Conservation (phyloP, 208 protist genomes). For the Jaenimonas drosophilae region DNA sequence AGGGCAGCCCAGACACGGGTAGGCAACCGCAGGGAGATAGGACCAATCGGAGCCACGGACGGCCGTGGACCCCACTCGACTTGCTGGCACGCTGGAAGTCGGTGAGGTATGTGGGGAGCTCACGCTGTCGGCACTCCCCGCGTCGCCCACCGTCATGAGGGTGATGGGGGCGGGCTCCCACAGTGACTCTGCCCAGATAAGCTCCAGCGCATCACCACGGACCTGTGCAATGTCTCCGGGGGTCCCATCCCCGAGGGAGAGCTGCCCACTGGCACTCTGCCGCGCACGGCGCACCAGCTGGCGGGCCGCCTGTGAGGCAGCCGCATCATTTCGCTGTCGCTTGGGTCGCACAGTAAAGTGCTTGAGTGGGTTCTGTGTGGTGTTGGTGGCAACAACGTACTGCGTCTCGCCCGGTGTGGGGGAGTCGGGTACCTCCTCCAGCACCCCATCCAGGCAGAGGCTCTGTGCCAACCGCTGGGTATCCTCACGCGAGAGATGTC, state of each 20-base stretch:
- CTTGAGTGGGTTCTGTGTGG: not conserved
- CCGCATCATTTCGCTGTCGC: too few species aligned
- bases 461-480: constrained; percentile 50
- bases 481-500: constrained; percentile 22
- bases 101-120: not conserved
- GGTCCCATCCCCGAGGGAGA: too few species aligned
- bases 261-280: too few species aligned
- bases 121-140: not conserved
- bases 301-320: too few species aligned
- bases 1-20: constrained; percentile 71
- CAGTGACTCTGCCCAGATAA: too few species aligned
- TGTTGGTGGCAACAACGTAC: not conserved
- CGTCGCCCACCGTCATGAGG: too few species aligned
- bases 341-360: constrained; percentile 1
- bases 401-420: not conserved
- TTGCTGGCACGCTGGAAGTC: not conserved
- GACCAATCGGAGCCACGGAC: too few species aligned
- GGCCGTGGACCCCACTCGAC: constrained; percentile 9
- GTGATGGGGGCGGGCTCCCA: too few species aligned
- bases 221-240: too few species aligned
- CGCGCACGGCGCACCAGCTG: too few species aligned
- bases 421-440: constrained; percentile 27
- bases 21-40: constrained; percentile 64
- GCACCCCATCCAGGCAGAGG: constrained; percentile 61
- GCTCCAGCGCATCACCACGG: too few species aligned